Evolutionary conservation across 768 basidiomycete genomes (phyloP), one percentile per base, ranked within the genome.

Genomic region (Atractiella rhizophila): DNA sequence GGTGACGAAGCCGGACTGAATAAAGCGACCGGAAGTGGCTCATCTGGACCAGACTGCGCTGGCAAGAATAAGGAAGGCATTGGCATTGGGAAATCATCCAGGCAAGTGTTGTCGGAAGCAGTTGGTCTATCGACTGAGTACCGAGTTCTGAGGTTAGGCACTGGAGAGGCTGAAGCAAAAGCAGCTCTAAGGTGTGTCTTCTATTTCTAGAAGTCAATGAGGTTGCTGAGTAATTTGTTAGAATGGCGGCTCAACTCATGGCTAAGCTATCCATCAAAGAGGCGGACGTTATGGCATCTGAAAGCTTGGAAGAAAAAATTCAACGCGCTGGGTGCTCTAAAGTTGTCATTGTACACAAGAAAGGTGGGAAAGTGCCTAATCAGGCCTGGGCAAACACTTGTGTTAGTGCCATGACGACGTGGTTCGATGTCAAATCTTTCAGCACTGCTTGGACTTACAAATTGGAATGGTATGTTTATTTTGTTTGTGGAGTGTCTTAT

Each of bases 381-480:
- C 9, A 10, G 47, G 19, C 45, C 48, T 41, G 23, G 32, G 4
- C 54, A 53, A 53, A 43, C 47, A 20, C 23, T 19, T 19, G 36
- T 19, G 39, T 48, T 28, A 2, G 5, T 12, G 52, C 57, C 15
- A 51, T 58, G 44, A 27, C 45, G 2, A 44, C 28, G 0, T 55
- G 52, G 41, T 58, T 58, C 29, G 52, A 55, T 35, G 52, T 53
- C 40, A 48, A 56, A 33, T 44, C 35, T 4, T 58, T 54, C 42
- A 54, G 15, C 20, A 50, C 40, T 5, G 35, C 19, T 23, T 35
- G 44, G 39, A 35, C 44, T n/a, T 35, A 37, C 12, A 0, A 29
- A 25, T 23, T 27, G 10, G 47, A 50, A 20, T 53, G 41, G 34
- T 18, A 35, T 23, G 19, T 16, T 35, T 12, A 7, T 35, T 16